A percentile compares a stretch with the other conserved stretches of the same genome.
Conservation (phyloP, 2,329 filamentous ascomycete species). For the Teratosphaeria nubilosa region DNA sequence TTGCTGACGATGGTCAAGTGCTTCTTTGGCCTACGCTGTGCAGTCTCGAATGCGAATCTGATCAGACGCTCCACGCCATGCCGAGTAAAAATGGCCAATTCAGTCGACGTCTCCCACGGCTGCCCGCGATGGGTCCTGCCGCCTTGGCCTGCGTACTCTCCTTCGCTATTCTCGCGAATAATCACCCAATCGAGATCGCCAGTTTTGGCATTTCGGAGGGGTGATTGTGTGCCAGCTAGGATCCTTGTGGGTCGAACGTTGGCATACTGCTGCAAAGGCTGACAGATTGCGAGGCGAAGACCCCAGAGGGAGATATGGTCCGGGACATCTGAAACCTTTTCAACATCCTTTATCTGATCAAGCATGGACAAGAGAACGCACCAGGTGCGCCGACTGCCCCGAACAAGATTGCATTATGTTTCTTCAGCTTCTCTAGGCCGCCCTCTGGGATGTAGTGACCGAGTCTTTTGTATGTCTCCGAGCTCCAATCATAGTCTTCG, state of each 20-base stretch:
- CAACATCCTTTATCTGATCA: neutral
- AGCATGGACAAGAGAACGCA: slow-evolving; percentile 13
- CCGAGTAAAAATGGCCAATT: slow-evolving; percentile 54
- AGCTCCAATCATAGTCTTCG: slow-evolving; percentile 56
- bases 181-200: slow-evolving; percentile 59
- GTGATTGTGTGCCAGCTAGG: slow-evolving; percentile 50
- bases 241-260: slow-evolving; percentile 51
- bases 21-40: slow-evolving; percentile 36
- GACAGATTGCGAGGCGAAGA: slow-evolving; percentile 45
- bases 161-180: slow-evolving; percentile 56
- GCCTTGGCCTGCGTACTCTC: slow-evolving; percentile 56
- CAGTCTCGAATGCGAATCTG: slow-evolving; percentile 54
- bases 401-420: slow-evolving; percentile 58
- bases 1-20: slow-evolving; percentile 43
- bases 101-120: slow-evolving; percentile 52
- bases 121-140: slow-evolving; percentile 50
- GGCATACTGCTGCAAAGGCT: slow-evolving; percentile 47
- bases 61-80: slow-evolving; percentile 50
- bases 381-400: slow-evolving; percentile 56
- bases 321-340: slow-evolving; percentile 34
- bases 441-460: slow-evolving; percentile 56
- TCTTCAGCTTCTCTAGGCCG: slow-evolving; percentile 46
- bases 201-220: slow-evolving; percentile 42
- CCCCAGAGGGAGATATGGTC: slow-evolving; percentile 50
- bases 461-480: slow-evolving; percentile 54